Percentiles rank a stretch among this genome's conserved stretches.
Evolutionary conservation across 352 stramenopile genomes (phyloP).

Genomic region (Pythium scleroteichum): DNA sequence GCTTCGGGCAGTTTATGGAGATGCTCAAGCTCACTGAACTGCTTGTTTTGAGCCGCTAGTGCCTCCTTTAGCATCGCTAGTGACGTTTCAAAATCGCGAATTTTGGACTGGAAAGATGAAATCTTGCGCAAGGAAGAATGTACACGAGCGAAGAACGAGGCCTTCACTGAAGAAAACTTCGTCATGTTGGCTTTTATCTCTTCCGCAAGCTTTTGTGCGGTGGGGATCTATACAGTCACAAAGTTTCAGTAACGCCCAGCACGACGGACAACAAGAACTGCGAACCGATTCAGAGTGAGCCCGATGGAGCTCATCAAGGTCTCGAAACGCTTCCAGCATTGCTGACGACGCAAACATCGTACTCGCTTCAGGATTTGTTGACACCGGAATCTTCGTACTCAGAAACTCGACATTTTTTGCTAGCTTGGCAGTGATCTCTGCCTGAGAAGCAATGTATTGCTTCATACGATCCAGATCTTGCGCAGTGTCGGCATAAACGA

Average conservation of each 20-base stretch:
- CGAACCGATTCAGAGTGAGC: constrained; percentile 74
- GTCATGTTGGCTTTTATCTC: constrained; percentile 57
- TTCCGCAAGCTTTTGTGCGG: constrained; percentile 61
- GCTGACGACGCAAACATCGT: constrained; percentile 81
- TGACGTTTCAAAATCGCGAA: constrained; percentile 90
- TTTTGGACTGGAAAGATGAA: constrained; percentile 80
- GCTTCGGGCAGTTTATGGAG: constrained; percentile 82
- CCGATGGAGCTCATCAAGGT: constrained; percentile 78
- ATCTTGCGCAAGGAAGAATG: constrained; percentile 61
- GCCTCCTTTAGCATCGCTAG: constrained; percentile 79
- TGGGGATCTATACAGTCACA: constrained; percentile 46
- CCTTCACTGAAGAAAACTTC: constrained; percentile 58
- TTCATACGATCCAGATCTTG: constrained; percentile 57
- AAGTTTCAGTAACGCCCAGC: not conserved
- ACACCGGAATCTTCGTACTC: constrained; percentile 61
- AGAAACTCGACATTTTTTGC: constrained; percentile 66
- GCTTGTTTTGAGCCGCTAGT: constrained; percentile 71
- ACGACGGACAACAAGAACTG: not conserved
- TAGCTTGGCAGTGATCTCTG: constrained; percentile 64
- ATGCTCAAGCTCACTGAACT: constrained; percentile 87
- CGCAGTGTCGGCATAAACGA: constrained; percentile 46
- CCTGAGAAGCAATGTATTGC: constrained; percentile 42
- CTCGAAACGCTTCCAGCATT: constrained; percentile 79
- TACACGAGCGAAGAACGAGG: constrained; percentile 53
- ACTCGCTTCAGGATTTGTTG: constrained; percentile 50